These are phyloP conservation scores for Flueggea neowawraea DNA, from an alignment of 441 rosid genomes.

Conservation along the genomic window DNA sequence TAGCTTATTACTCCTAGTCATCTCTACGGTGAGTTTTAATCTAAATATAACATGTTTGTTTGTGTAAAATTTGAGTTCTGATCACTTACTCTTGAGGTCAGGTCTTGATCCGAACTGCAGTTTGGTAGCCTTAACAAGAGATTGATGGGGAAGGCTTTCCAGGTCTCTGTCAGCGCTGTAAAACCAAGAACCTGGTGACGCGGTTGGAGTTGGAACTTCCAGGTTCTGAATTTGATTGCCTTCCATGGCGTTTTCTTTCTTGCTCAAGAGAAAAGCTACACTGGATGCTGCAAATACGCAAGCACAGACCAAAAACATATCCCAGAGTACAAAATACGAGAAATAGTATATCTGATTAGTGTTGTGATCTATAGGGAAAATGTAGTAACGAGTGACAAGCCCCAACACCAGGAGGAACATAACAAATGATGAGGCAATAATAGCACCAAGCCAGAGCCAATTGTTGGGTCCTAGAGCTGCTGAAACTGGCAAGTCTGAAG, in stretches of 20 bases:
- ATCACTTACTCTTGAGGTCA: conserved; percentile 53
- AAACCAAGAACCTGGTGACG: conserved; percentile 11
- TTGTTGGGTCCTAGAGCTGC: conserved; percentile 56
- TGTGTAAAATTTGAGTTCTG: background rate
- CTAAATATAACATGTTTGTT: background rate
- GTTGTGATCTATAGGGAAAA: conserved; percentile 52
- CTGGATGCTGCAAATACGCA: conserved; percentile 41
- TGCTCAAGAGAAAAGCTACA: conserved; percentile 42
- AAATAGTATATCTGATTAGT: conserved; percentile 4
- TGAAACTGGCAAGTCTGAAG: conserved; percentile 49
- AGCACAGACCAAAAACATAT: conserved; percentile 40
- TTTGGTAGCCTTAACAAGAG: conserved; percentile 44
- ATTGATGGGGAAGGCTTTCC: conserved; percentile 58
- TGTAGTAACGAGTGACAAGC: conserved; percentile 46
- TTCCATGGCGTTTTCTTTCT: conserved; percentile 29
- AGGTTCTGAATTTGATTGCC: conserved; percentile 34
- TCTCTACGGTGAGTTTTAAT: background rate
- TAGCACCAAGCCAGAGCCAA: conserved; percentile 74
- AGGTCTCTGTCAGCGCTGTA: conserved; percentile 17
- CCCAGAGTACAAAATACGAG: conserved; percentile 26
- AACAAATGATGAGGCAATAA: conserved; percentile 60
- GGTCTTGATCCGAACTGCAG: conserved; percentile 70
- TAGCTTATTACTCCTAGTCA: too few species aligned
- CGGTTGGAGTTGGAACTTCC: conserved; percentile 24
- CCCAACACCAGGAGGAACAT: conserved; percentile 55